phyloP scores from a whole-genome alignment of 2,329 filamentous ascomycete genomes.

The Paraconiothyrium brasiliense region DNA sequence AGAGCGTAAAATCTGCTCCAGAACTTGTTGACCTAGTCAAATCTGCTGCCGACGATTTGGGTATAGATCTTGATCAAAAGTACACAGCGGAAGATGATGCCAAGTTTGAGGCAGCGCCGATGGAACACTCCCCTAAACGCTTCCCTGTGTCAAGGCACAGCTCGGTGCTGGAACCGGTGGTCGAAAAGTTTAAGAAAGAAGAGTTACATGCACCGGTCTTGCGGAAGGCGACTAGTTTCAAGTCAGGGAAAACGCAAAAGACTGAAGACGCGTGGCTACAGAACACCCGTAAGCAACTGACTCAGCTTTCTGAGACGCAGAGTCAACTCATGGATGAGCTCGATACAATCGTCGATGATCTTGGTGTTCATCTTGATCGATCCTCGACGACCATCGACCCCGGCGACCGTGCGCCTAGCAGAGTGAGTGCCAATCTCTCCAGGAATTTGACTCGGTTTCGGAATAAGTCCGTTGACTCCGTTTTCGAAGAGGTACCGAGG shows the following conservation, averaged over 20 bases:
- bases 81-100: conserved; percentile 36
- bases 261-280: conserved; percentile 32
- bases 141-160: conserved; percentile 16
- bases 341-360: conserved; percentile 42
- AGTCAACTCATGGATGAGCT: conserved; percentile 36
- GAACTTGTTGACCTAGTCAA: conserved; percentile 50
- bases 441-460: conserved; percentile 24
- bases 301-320: conserved; percentile 31
- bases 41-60: conserved; percentile 48
- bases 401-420: conserved; percentile 23
- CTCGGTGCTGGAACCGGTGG: conserved; percentile 1
- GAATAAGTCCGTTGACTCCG: conserved; percentile 31
- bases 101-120: conserved; percentile 34
- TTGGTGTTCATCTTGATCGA: conserved; percentile 32
- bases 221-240: not conserved
- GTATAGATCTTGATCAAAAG: conserved; percentile 39
- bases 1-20: conserved; percentile 41
- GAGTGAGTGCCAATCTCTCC: conserved; percentile 19
- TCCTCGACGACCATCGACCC: conserved; percentile 18
- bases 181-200: conserved; percentile 14
- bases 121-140: conserved; percentile 23
- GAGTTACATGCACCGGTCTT: not conserved
- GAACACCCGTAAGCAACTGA: conserved; percentile 31
- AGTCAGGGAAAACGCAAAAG: conserved; percentile 16
- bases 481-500: conserved; percentile 26